These are phyloP conservation scores for Starmerella lactis-condensi DNA, from an alignment of 805 yeast species.

Conservation along the genomic window DNA sequence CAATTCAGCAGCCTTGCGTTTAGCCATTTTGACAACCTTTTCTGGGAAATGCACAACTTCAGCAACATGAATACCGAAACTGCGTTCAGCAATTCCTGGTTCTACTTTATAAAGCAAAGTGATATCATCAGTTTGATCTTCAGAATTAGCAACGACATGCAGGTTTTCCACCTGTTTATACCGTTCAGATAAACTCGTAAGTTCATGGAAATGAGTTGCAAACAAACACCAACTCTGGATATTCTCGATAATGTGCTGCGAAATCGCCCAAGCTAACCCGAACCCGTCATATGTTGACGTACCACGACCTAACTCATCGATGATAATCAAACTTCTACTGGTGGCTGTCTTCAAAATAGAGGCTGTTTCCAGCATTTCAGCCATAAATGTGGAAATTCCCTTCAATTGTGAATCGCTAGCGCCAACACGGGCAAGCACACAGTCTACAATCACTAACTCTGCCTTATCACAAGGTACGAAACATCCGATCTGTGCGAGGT, in stretches of 20 bases:
- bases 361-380: constrained; percentile 90
- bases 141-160: constrained; percentile 68
- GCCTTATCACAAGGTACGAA: constrained; percentile 63
- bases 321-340: constrained; percentile 57
- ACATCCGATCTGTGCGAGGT: constrained; percentile 64
- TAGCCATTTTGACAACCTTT: constrained; percentile 86
- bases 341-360: constrained; percentile 69
- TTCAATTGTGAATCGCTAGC: constrained; percentile 95
- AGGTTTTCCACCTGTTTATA: constrained; percentile 48
- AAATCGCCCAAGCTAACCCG: constrained; percentile 93
- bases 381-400: constrained; percentile 91
- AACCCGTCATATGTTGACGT: constrained; percentile 91
- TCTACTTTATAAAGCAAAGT: constrained; percentile 87
- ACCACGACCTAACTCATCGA: constrained; percentile 93
- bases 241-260: constrained; percentile 58
- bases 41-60: constrained; percentile 84
- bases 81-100: constrained; percentile 85
- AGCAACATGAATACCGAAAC: constrained; percentile 95
- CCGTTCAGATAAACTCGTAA: constrained; percentile 57
- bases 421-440: constrained; percentile 90
- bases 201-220: constrained; percentile 95
- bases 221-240: constrained; percentile 66
- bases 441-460: constrained; percentile 69
- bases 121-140: constrained; percentile 31
- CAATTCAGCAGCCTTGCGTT: constrained; percentile 75